These are phyloP conservation scores for Rhodomyrtus psidioides DNA, from an alignment of 441 rosid species.

Conservation along the genomic window DNA sequence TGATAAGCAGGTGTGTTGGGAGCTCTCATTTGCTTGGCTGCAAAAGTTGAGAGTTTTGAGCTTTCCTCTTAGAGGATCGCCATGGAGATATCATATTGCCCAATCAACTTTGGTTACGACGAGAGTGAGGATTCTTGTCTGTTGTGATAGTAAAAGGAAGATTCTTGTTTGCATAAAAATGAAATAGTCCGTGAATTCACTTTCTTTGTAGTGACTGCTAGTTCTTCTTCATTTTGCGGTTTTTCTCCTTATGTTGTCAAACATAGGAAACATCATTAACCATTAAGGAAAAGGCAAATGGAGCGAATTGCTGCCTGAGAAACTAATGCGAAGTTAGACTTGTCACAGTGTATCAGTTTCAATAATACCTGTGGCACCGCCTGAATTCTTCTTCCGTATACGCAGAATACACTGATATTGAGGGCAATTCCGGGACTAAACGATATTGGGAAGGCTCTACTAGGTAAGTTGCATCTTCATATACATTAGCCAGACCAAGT, in stretches of 20 bases:
- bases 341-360: not conserved
- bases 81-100: too few relatives aligned
- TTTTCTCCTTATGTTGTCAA: not conserved
- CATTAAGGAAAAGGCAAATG: not conserved
- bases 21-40: not conserved
- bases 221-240: not conserved
- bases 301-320: not conserved
- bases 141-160: not conserved
- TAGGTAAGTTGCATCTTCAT: conserved; percentile 33
- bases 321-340: not conserved
- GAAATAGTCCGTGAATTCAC: not conserved
- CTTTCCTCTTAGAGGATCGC: not conserved
- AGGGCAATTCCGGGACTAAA: conserved; percentile 86
- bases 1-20: conserved; percentile 61
- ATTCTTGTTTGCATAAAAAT: not conserved
- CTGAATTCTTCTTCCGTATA: not conserved
- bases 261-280: not conserved
- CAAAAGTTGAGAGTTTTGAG: not conserved
- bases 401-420: conserved; percentile 77
- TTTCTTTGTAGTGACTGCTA: not conserved
- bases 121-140: not conserved
- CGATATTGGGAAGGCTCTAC: conserved; percentile 64
- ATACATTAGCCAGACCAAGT: not conserved
- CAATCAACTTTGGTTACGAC: not conserved
- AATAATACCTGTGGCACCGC: not conserved